These are phyloP conservation scores for Ogataea ramenticola DNA, from an alignment of 805 yeast genomes.

Conservation along the genomic window DNA sequence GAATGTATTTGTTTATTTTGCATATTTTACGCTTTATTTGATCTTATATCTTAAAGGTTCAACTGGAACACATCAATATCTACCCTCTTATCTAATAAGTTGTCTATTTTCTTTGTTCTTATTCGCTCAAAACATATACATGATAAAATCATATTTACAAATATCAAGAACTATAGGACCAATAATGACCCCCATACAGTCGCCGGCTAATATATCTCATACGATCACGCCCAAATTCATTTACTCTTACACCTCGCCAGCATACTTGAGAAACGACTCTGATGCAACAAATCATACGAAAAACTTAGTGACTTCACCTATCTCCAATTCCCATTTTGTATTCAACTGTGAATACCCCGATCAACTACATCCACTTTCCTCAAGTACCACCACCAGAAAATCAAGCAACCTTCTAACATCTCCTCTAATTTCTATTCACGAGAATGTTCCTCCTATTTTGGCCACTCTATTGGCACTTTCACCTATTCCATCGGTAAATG, in stretches of 20 bases:
- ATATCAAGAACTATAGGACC: too few relatives aligned
- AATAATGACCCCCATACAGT: too few relatives aligned
- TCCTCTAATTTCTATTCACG: neutral
- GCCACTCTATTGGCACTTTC: constrained; percentile 24
- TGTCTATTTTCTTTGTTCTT: too few relatives aligned
- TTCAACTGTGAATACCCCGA: neutral
- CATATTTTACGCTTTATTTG: too few relatives aligned
- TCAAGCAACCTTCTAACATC: constrained; percentile 1
- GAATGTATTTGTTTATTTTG: neutral
- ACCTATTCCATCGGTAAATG: constrained; percentile 18
- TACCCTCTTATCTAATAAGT: too few relatives aligned
- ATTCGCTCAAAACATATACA: too few relatives aligned
- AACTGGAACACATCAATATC: too few relatives aligned
- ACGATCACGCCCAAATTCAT: neutral
- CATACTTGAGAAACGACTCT: neutral
- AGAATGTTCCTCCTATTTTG: constrained; percentile 17
- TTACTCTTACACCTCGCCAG: neutral
- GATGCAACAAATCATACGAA: too few relatives aligned
- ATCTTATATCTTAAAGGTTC: too few relatives aligned
- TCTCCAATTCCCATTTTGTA: neutral
- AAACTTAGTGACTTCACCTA: neutral
- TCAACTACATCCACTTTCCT: neutral
- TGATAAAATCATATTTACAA: too few relatives aligned
- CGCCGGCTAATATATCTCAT: neutral
- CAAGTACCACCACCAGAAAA: neutral